Evolutionary conservation across 495 filamentous ascomycete genomes (phyloP).

Genomic region (Venustampulla echinocandica): DNA sequence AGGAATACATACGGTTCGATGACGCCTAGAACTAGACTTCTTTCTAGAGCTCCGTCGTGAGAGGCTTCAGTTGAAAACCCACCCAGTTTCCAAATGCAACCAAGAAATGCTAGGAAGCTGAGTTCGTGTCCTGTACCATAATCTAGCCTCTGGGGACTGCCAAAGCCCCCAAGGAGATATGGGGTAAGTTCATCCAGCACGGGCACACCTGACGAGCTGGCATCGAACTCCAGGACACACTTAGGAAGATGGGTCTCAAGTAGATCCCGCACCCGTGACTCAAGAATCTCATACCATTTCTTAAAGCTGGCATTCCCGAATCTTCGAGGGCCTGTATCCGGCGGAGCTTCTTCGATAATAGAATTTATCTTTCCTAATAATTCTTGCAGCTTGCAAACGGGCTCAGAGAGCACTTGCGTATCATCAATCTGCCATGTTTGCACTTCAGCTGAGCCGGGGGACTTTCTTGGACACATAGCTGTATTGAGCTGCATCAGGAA

Average conservation of each 20-base stretch:
- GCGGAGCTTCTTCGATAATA: constrained; percentile 70
- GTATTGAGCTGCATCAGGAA: constrained; percentile 87
- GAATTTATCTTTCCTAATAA: constrained; percentile 52
- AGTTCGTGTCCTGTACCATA: constrained; percentile 96
- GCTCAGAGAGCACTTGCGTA: constrained; percentile 35
- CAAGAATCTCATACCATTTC: constrained; percentile 65
- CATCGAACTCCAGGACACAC: constrained; percentile 35
- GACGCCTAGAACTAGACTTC: constrained; percentile 69
- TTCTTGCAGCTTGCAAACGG: constrained; percentile 53
- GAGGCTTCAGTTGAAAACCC: constrained; percentile 51
- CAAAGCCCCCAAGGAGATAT: constrained; percentile 84
- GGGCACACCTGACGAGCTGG: constrained; percentile 12
- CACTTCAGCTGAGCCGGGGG: constrained; percentile 20
- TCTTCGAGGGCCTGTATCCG: constrained; percentile 72
- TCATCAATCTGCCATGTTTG: constrained; percentile 45
- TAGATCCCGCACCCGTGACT: constrained; percentile 45
- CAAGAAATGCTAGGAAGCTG: constrained; percentile 87
- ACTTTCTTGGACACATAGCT: constrained; percentile 63
- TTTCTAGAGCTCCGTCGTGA: constrained; percentile 48
- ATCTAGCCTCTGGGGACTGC: constrained; percentile 80
- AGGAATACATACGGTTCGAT: constrained; percentile 60
- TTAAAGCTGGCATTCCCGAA: constrained; percentile 91
- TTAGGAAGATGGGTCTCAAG: constrained; percentile 54
- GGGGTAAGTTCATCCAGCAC: constrained; percentile 58
- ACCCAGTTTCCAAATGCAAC: constrained; percentile 80